phyloP scores from a whole-genome alignment of 495 filamentous ascomycete species.

The Podospora fimiseda region DNA sequence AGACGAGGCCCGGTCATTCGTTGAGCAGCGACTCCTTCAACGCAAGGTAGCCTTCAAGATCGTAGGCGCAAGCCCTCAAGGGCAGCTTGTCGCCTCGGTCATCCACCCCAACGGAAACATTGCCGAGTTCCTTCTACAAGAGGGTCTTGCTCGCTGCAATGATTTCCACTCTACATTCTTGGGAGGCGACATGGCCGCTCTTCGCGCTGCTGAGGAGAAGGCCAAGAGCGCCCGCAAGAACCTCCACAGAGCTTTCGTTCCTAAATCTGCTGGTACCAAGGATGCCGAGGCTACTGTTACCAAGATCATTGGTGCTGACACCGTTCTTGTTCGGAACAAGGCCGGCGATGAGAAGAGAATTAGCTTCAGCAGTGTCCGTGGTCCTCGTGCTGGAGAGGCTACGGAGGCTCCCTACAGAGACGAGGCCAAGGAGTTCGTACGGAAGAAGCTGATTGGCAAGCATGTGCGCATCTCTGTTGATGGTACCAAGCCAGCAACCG shows the following conservation, averaged over 20 bases:
- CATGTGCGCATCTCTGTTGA: constrained; percentile 82
- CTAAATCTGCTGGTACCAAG: constrained; percentile 48
- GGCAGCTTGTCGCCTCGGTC: constrained; percentile 72
- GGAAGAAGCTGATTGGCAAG: constrained; percentile 93
- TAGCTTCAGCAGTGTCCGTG: constrained; percentile 85
- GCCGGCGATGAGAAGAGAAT: constrained; percentile 80
- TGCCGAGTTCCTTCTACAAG: constrained; percentile 76
- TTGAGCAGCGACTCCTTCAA: constrained; percentile 78
- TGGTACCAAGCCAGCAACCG: constrained; percentile 82
- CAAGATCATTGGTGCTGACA: constrained; percentile 83
- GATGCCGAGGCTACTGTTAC: constrained; percentile 73
- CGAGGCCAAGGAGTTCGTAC: constrained; percentile 91
- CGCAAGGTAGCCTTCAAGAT: constrained; percentile 74
- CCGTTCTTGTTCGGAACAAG: constrained; percentile 76
- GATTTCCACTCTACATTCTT: constrained; percentile 91
- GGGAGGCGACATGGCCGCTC: constrained; percentile 72
- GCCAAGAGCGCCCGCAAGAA: constrained; percentile 70
- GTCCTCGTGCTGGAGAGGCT: constrained; percentile 60
- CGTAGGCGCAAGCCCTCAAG: constrained; percentile 80
- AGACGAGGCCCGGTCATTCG: constrained; percentile 76
- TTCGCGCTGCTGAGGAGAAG: constrained; percentile 80
- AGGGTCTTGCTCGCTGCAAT: constrained; percentile 83
- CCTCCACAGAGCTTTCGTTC: constrained; percentile 71
- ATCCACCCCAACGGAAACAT: constrained; percentile 88
- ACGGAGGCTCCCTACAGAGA: constrained; percentile 73